Conservation (phyloP, 2,329 filamentous ascomycete genomes). For the Pseudogymnoascus sp. region DNA sequence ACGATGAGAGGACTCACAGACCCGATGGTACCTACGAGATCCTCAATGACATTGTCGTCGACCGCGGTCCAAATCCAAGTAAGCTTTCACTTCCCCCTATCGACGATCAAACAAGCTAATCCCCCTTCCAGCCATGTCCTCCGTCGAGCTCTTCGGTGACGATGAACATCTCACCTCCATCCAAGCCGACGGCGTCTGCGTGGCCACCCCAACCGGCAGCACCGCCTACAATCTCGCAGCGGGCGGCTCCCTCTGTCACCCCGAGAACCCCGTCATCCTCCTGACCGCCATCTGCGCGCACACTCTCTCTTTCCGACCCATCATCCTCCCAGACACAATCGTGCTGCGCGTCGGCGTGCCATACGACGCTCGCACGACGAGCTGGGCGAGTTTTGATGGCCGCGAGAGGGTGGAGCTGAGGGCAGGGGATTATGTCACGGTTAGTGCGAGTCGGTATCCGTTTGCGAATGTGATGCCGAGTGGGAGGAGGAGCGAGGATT, state of each 20-base stretch:
- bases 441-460: constrained; percentile 71
- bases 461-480: constrained; percentile 69
- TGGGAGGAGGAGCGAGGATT: constrained; percentile 64
- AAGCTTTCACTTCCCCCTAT: constrained; percentile 32
- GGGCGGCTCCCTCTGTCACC: constrained; percentile 90
- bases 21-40: constrained; percentile 84
- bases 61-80: constrained; percentile 89
- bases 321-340: constrained; percentile 92
- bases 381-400: constrained; percentile 98
- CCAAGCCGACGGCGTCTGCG: constrained; percentile 84
- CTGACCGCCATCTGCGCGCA: constrained; percentile 92
- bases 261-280: constrained; percentile 92
- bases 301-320: constrained; percentile 90
- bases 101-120: constrained; percentile 10
- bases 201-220: constrained; percentile 88
- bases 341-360: constrained; percentile 90
- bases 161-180: constrained; percentile 89
- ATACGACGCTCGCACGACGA: constrained; percentile 78
- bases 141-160: constrained; percentile 86
- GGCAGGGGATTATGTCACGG: constrained; percentile 77
- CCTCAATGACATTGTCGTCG: constrained; percentile 92
- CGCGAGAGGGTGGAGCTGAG: constrained; percentile 73
- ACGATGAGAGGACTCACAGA: constrained; percentile 74
- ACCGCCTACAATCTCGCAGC: constrained; percentile 95
- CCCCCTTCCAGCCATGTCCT: constrained; percentile 63